Percentiles rank a stretch among this genome's conserved stretches.
Conservation (phyloP, 2,329 filamentous ascomycete genomes). For the Claviceps paspali region DNA sequence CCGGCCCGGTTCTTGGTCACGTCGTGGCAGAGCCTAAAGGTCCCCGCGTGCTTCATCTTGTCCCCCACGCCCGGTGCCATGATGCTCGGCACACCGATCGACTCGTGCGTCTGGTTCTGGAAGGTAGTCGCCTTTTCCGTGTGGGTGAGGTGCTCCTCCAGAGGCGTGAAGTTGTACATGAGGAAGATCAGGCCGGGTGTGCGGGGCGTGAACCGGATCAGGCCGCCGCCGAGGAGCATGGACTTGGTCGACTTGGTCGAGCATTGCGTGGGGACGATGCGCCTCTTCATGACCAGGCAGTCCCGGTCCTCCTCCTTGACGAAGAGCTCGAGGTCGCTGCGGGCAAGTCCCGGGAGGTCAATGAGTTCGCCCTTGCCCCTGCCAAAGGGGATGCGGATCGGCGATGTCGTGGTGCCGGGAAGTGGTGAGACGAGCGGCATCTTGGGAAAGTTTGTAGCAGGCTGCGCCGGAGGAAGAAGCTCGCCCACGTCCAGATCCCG, state of each 20-base stretch:
- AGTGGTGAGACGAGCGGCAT: constrained; percentile 80
- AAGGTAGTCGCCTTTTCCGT: constrained; percentile 67
- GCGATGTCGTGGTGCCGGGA: constrained; percentile 86
- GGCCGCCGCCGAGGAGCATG: constrained; percentile 60
- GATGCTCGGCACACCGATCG: constrained; percentile 47
- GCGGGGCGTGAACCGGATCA: constrained; percentile 74
- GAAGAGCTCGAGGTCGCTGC: constrained; percentile 56
- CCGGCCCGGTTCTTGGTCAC: constrained; percentile 69
- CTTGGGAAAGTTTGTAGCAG: constrained; percentile 59
- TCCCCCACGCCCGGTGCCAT: constrained; percentile 39
- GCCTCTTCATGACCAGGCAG: constrained; percentile 63
- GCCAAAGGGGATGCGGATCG: constrained; percentile 84
- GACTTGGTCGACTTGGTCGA: constrained; percentile 64
- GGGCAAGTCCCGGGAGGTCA: constrained; percentile 73
- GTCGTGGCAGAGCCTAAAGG: constrained; percentile 62
- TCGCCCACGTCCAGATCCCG: constrained; percentile 25
- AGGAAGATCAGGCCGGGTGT: constrained; percentile 49
- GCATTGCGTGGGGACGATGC: constrained; percentile 57
- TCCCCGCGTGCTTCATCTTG: constrained; percentile 54
- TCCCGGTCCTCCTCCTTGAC: constrained; percentile 51
- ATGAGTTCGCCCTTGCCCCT: constrained; percentile 78
- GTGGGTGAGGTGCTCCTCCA: constrained; percentile 60
- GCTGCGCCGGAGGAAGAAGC: constrained; percentile 62
- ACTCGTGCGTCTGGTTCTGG: constrained; percentile 46
- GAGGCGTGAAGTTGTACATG: constrained; percentile 73